A percentile compares a stretch with the other conserved stretches of the same genome.
Conservation (phyloP, 2,329 filamentous ascomycete genomes). For the Fusarium cicatricum region DNA sequence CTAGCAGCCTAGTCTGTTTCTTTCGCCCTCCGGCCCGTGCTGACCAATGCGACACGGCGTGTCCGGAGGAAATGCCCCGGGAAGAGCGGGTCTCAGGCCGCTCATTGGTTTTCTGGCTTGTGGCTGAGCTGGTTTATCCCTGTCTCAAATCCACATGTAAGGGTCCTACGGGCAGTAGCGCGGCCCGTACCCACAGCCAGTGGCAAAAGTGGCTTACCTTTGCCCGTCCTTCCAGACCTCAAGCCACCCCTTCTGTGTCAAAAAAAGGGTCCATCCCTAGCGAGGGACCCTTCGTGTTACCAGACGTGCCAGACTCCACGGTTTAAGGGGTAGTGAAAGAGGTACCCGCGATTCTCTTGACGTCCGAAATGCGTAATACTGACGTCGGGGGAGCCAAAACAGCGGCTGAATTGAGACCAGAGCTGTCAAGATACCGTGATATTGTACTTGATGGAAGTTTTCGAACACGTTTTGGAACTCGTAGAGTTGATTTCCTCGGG, state of each 20-base stretch:
- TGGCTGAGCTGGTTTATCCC: neutral
- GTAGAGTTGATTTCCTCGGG: neutral
- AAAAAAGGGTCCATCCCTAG: conserved; percentile 7
- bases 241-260: neutral
- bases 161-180: conserved; percentile 31
- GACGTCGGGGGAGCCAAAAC: no score
- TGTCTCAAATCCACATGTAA: conserved; percentile 1
- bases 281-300: conserved; percentile 8
- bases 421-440: no score
- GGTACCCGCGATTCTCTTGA: conserved; percentile 9
- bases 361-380: conserved; percentile 28
- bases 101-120: neutral
- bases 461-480: no score
- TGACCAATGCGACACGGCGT: neutral
- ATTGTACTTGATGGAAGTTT: neutral
- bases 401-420: no score
- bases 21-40: conserved; percentile 5
- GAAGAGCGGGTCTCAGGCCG: neutral
- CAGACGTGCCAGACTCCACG: conserved; percentile 11
- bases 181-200: conserved; percentile 7
- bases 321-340: neutral
- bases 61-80: conserved; percentile 29
- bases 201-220: conserved; percentile 7
- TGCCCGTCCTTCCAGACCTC: conserved; percentile 5
- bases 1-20: no score